Evolutionary conservation across 768 basidiomycete species (phyloP), one percentile per base, ranked within the genome.

Genomic region (Mycena metata): DNA sequence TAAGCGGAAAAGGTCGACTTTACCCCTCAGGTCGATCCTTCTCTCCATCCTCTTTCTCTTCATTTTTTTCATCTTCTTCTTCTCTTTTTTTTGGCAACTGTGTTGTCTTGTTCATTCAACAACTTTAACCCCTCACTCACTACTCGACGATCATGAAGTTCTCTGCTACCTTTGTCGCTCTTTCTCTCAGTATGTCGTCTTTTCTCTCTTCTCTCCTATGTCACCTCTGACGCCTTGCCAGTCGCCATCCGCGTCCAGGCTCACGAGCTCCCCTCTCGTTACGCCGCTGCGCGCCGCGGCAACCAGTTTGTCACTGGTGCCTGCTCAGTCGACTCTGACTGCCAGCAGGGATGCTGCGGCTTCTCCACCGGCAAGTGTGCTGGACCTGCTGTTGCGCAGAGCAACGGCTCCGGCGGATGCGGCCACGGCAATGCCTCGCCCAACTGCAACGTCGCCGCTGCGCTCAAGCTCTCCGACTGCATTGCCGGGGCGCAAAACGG

Each of bases 151-250:
- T 43, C 58, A 67, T 67, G 66, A 67, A 67, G 51, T 67, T 60
- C 66, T 67, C 66, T n/a, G 66, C 66, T 67, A 67, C 66, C 47
- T 47, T 67, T 30, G 58, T 60, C 55, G 43, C 66, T 47, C 51
- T 67, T 43, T 51, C 51, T 21, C 51, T 67, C 51, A 11, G 66
- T 67, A 42, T 10, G 66, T 19, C 30, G 30, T 30, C 30, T 9
- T 13, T 11, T 15, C 35, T 33, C 19, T 42, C 8, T 23, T 43
- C 36, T 45, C 16, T 21, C 21, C 8, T 6, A 30, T 23, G 15
- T 12, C n/a, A 33, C 10, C 43, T 17, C 36, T 61, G 2, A 36
- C 23, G 2, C 1, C n/a, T 21, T 35, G 11, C n/a, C 43, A 61
- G 60, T 61, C 47, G 33, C 36, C 17, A 23, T 61, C 19, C 15